Base-by-base conservation (phyloP, 352 stramenopile genomes). In the Phytophthora fragariaefolia region DNA sequence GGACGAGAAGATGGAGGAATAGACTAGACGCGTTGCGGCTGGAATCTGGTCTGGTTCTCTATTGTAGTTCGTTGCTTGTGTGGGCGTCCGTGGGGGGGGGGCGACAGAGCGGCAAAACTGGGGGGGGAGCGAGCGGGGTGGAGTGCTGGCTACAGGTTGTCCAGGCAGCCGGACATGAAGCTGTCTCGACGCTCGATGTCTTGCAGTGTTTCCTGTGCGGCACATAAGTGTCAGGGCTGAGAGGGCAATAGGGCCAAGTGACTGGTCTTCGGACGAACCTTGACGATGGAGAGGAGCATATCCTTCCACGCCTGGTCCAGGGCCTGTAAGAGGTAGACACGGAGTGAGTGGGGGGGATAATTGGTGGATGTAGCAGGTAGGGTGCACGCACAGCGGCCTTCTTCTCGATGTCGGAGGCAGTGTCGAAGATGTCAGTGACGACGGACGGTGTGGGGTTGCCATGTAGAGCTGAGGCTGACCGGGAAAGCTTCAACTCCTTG, bases 171-270 rank as follows among this genome's bases (percentile, higher is more conserved):
- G 3, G 83, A 71, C 72, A 92, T 82, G 58, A 80, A 84, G 58
- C 70, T 90, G 63, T 92, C 84, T 7, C 77, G 77, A 22, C 77
- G 74, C 48, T 86, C 75, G 4, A 92, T 87, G 49, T 92, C 83
- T 61, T 89, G 69, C 30, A 94, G 61, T 18, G 84, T 92, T 52
- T 92, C 80, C 80, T 89, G 55, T 34, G 32, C 2, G 40, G 18
- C 6, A 38, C 3, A 40, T 8, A 54, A 24, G 6, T 58, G 26
- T 51, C 22, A 26, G 22, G 2, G 10, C 9, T 30, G 20, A 18
- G 23, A 50, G 13, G 42, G 20, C 10, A 50, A 0, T 12, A 50
- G 4, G 13, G 26, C n/a, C 7, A 13, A 48, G 53, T n/a, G 15
- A 22, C 22, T 1, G 3, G 20, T 48, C 23, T 1, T 8, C 5